Evolutionary conservation across 495 filamentous ascomycete species (phyloP).

Genomic region (Daldinia decipiens): DNA sequence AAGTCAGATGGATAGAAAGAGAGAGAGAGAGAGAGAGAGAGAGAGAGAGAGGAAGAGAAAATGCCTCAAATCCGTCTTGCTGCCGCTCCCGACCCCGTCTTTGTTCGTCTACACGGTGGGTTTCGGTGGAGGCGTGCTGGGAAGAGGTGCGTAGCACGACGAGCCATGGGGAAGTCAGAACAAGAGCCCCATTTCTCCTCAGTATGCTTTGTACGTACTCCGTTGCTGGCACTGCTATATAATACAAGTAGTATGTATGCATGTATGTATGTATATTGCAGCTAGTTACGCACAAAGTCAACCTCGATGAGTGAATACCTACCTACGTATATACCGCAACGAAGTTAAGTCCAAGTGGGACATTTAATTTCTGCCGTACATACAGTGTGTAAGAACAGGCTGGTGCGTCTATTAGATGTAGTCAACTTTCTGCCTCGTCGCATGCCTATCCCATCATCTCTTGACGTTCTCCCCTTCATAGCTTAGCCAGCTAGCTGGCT

Average conservation of each 20-base stretch:
- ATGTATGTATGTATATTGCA: background rate
- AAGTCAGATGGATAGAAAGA: slow-evolving; percentile 1
- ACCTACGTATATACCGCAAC: slow-evolving; percentile 23
- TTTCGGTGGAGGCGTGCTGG: slow-evolving; percentile 26
- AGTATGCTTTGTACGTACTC: background rate
- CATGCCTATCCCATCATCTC: background rate
- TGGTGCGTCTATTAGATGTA: background rate
- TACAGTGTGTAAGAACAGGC: slow-evolving; percentile 21
- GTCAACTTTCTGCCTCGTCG: background rate
- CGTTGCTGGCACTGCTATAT: background rate
- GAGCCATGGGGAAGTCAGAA: background rate
- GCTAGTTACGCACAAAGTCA: slow-evolving; percentile 33
- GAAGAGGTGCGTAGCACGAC: background rate
- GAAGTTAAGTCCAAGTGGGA: slow-evolving; percentile 23
- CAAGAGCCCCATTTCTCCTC: background rate
- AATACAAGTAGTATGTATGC: background rate
- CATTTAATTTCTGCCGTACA: slow-evolving; percentile 10
- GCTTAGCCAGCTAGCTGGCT: too few relatives aligned
- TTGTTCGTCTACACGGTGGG: slow-evolving; percentile 9
- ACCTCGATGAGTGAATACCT: background rate
- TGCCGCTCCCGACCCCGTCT: slow-evolving; percentile 1
- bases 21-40: background rate
- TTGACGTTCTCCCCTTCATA: background rate
- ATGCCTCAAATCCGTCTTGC: slow-evolving; percentile 34
- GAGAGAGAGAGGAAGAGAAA: slow-evolving; percentile 7